Evolutionary conservation across 495 filamentous ascomycete species (phyloP), one percentile per base, ranked within the genome.

Genomic region (Hypoxylon perforatum): DNA sequence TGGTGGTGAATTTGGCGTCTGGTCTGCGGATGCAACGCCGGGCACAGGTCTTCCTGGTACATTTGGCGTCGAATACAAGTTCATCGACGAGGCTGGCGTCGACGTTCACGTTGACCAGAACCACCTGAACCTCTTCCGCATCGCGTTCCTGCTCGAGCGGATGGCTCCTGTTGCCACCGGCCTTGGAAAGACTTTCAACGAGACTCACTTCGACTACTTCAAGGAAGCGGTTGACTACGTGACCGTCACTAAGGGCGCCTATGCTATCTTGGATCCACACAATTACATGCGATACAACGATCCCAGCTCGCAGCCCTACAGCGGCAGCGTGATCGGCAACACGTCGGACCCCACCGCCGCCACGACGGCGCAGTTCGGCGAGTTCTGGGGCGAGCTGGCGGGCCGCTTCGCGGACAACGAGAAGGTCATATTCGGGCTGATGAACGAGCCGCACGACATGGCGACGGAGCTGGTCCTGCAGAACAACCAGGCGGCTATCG

Each of bases 251-350:
- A 83, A 83, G 60, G 80, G 81, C 4, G 77, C 76, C 4, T 80
- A 85, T 60, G 76, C 73, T 15, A 85, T 84, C 65, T 65, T 84
- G n/a, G 83, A 85, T 63, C 81, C 81, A 17, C 83, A 86, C 74
- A 85, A 83, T 64, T 84, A 85, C 73, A 84, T 84, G 82, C 76
- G 82, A 7, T 84, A 83, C 73, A 83, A 84, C 70, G 75, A 84
- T 62, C 81, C 82, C 3, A 81, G 76, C 8, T 77, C 79, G 35
- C 82, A 86, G 70, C 81, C 83, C 17, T 76, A 74, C 59, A 75
- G 70, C 47, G 76, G 83, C 57, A 80, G 78, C 70, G 77, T 85
- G 38, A 84, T 85, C 61, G 83, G 82, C 14, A 77, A 84, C 71
- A 72, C 75, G 0, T 75, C 76, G 0, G 79, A 82, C 70, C 35